A percentile compares a stretch with the other conserved stretches of the same genome.
Evolutionary conservation across 257 asterid genomes (phyloP).

Genomic region (Nicotiana paniculata): DNA sequence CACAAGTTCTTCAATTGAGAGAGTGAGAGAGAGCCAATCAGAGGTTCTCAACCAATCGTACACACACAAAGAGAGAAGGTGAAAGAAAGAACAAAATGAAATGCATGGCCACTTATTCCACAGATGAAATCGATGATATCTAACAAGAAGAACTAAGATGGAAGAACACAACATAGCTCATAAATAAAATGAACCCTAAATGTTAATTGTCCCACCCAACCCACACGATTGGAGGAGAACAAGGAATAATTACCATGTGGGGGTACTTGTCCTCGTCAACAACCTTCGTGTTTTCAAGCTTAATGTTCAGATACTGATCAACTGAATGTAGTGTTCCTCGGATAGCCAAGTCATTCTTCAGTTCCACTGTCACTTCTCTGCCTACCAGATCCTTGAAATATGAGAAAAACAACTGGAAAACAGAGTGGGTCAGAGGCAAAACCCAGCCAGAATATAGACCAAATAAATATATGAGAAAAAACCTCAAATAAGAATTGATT

Average conservation of each 20-base stretch:
- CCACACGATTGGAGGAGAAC: neutral
- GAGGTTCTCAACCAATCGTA: neutral
- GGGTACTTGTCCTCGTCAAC: conserved; percentile 96
- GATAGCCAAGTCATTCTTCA: conserved; percentile 93
- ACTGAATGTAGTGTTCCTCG: conserved; percentile 92
- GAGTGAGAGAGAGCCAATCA: neutral
- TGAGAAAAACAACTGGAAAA: conserved; percentile 88
- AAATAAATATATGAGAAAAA: neutral
- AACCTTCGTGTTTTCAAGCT: conserved; percentile 89
- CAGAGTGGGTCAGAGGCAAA: neutral
- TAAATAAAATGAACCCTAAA: too few relatives aligned
- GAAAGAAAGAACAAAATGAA: neutral
- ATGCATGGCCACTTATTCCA: neutral
- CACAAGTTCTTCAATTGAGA: neutral
- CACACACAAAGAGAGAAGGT: neutral
- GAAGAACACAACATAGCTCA: neutral
- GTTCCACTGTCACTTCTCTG: conserved; percentile 91
- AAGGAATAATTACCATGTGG: conserved; percentile 56
- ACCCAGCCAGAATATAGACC: neutral
- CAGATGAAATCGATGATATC: neutral
- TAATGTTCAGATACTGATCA: conserved; percentile 93
- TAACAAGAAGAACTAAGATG: neutral
- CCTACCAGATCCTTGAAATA: conserved; percentile 98
- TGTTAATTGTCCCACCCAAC: neutral
- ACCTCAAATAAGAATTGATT: neutral